These are phyloP conservation scores for Calonectria pteridis DNA, from an alignment of 2,329 filamentous ascomycete species.

Conservation along the genomic window DNA sequence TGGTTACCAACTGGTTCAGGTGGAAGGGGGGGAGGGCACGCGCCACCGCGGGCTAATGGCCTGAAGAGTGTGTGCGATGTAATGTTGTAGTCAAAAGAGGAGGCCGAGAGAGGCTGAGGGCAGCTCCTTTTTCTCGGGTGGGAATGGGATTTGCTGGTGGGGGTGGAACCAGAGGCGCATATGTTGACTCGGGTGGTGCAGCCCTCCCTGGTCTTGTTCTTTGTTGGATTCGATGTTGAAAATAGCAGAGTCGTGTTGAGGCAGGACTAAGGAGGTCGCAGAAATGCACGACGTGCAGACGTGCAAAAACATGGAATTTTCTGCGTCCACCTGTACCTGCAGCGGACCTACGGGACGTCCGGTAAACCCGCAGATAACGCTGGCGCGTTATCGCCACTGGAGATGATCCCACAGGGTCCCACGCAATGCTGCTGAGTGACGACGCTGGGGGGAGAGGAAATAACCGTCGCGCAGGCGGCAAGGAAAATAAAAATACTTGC, in stretches of 20 bases:
- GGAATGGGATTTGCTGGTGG: not conserved
- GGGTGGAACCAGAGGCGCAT: not conserved
- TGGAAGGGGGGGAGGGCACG: constrained; percentile 11
- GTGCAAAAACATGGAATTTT: not conserved
- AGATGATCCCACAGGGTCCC: constrained; percentile 6
- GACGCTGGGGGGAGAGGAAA: not conserved
- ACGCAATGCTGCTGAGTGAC: not conserved
- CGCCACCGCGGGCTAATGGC: constrained; percentile 9
- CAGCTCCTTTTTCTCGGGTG: not conserved
- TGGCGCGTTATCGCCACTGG: not conserved
- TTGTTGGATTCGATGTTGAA: not conserved
- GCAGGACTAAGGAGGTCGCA: not conserved
- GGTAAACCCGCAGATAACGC: constrained; percentile 9
- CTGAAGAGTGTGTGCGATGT: constrained; percentile 7
- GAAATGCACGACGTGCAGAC: constrained; percentile 3
- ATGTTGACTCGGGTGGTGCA: not conserved
- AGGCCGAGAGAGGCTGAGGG: not conserved
- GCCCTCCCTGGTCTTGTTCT: not conserved
- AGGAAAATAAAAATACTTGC: constrained; percentile 3
- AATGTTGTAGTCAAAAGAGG: not conserved
- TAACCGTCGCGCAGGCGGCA: not conserved
- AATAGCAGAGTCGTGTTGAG: not conserved
- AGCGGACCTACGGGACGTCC: constrained; percentile 1
- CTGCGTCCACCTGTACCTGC: constrained; percentile 8
- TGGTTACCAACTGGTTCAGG: constrained; percentile 13